Base-by-base conservation (phyloP, 441 rosid species). In the Syzygium malaccense region DNA sequence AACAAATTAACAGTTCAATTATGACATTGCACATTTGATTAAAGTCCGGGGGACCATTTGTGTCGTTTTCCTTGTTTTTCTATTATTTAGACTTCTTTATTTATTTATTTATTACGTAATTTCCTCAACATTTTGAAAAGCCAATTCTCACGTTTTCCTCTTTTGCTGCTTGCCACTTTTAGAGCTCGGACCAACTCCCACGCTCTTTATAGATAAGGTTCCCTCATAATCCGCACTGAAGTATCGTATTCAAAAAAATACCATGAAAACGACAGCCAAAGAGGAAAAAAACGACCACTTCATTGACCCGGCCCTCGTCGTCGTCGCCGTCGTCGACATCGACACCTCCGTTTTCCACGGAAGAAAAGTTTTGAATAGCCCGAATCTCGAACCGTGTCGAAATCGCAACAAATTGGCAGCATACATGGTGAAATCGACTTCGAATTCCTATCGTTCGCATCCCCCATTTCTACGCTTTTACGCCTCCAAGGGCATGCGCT, bases 21-120 rank as follows among this genome's bases (percentile, higher is more conserved):
- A 28, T 0, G 4, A 14, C n/a, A 60, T 28, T 13, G 4, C n/a
- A 28, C 0, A 30, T 4, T 14, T 1, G 2, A 64, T 20, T 0
- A 15, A 64, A n/a, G 0, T 14, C 15, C 0, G 15, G 7, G 0
- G 32, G 32, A 15, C 6, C 17, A 30, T 64, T 64, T 14, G 23
- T 15, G 6, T 30, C 4, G 5, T 8, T 64, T 15, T 64, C 0
- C 14, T 1, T 4, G 1, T 37, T 13, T 13, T 1, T 37, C n/a
- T 41, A 3, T 13, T 68, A 0, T 5, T 33, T 33, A 19, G 48
- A 1, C 14, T 32, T 15, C 5, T 8, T 68, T 33, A 6, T 68
- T 68, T 68, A 10, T 62, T 64, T 64, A 15, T 15, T 64, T 64
- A 71, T 37, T 0, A 28, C 0, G 49, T 37, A 2, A 37, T 37